phyloP scores from a whole-genome alignment of 2,329 filamentous ascomycete species.

The Scedosporium boydii region DNA sequence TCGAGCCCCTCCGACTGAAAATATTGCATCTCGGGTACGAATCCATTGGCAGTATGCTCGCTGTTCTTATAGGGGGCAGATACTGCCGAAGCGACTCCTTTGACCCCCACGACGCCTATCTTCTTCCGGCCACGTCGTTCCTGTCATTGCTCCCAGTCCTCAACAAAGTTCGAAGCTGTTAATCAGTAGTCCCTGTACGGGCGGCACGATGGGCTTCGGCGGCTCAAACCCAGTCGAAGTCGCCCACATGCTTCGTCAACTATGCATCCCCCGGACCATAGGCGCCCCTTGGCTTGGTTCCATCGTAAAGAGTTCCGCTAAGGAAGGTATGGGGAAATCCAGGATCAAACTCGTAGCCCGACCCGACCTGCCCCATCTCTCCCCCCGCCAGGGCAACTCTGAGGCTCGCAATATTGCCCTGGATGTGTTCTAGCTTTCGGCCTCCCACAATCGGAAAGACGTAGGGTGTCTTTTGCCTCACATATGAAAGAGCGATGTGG shows the following conservation, averaged over 20 bases:
- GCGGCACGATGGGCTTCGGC: slow-evolving; percentile 72
- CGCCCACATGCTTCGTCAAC: slow-evolving; percentile 30
- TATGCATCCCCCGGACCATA: background rate
- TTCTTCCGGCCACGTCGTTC: too few relatives aligned
- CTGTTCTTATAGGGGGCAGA: too few relatives aligned
- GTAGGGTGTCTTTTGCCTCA: slow-evolving; percentile 37
- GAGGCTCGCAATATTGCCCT: slow-evolving; percentile 46
- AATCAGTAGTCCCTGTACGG: slow-evolving; percentile 35
- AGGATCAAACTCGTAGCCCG: slow-evolving; percentile 39
- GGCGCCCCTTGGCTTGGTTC: background rate
- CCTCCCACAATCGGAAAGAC: slow-evolving; percentile 46
- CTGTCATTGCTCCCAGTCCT: background rate
- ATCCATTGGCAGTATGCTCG: too few relatives aligned
- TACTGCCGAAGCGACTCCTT: too few relatives aligned
- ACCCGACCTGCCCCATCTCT: slow-evolving; percentile 46
- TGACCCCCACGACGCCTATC: too few relatives aligned
- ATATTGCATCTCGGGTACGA: too few relatives aligned
- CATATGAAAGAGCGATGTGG: slow-evolving; percentile 45
- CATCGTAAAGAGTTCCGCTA: slow-evolving; percentile 7
- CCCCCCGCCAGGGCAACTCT: slow-evolving; percentile 36
- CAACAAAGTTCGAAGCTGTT: background rate
- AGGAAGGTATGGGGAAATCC: slow-evolving; percentile 32
- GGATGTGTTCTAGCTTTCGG: slow-evolving; percentile 40
- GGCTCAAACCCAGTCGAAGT: slow-evolving; percentile 78
- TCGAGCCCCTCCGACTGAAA: too few relatives aligned